Base-by-base conservation (phyloP, 2,329 filamentous ascomycete species). In the Phyllosticta ampelicida region DNA sequence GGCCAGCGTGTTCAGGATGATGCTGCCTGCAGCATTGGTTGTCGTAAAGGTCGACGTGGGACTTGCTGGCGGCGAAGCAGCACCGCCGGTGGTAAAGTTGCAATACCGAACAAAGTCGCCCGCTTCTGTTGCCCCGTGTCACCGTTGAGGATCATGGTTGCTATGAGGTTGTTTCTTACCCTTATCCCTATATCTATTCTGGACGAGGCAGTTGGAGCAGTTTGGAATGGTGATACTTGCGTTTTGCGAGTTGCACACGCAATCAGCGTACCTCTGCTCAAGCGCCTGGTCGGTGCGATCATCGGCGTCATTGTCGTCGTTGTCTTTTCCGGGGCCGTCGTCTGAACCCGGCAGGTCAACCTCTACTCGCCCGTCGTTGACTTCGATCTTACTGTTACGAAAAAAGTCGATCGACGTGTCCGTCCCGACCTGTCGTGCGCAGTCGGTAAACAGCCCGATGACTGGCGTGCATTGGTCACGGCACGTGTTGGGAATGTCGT, bases 401-500 rank as follows among this genome's bases (percentile, higher is more conserved):
- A 44, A 44, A n/a, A 44, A 44, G 13, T 44, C 36, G 13, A 44
- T 16, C 13, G 11, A n/a, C 16, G 16, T n/a, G 13, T 44, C 36
- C 16, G n/a, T 64, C 66, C 65, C 59, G 51, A 60, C 61, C 29
- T 63, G 58, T 13, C 60, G 58, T 59, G 69, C 65, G 53, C 68
- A 70, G 51, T 64, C 60, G n/a, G 55, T 59, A 13, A 65, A 56
- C 13, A 67, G 63, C 3, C 55, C 56, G 3, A 66, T 63, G 5
- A 70, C 63, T 26, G 63, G 57, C 8, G 64, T 60, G 61, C 68
- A 70, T 16, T 67, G 54, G n/a, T 60, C 59, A 2, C 60, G 64
- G 63, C 69, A 71, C 51, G 67, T 62, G 18, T 44, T 29, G 4
- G 69, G 69, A 18, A 71, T 63, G 36, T 70, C 66, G 59, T 67